Base-by-base conservation (phyloP, 2,329 filamentous ascomycete genomes). In the Lachnellula occidentalis region DNA sequence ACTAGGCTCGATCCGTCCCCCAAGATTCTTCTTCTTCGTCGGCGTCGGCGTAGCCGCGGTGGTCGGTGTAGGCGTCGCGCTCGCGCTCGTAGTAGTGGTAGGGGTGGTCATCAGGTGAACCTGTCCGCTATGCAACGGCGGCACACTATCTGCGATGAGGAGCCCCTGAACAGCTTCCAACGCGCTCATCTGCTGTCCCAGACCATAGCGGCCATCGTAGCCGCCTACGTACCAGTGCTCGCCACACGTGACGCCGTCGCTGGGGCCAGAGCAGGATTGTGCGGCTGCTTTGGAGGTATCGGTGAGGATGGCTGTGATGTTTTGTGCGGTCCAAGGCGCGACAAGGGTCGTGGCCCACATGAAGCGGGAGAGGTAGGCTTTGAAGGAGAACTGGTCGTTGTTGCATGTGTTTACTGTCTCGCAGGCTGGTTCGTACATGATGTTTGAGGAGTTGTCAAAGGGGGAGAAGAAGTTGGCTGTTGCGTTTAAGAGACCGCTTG, bases 401-500 rank as follows among this genome's bases (percentile, higher is more conserved):
- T 82, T 79, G 70, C 86, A 90, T 0, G 66, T 74, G 50, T 72
- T 70, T 55, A 73, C 70, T 4, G 69, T 71, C 68, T 89, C 86
- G 72, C 86, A 89, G n/a, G 81, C 80, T 45, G 75, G 74, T 69
- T 89, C 85, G 64, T 75, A 82, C 79, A 88, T 82, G 69, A 87
- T 71, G 64, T 81, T 73, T 21, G 80, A 79, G 5, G 76, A 71
- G 61, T 81, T 79, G 15, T 73, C 65, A 46, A 72, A 75, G 4
- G 77, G 75, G 46, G 68, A 70, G 72, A 86, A 83, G 69, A 81
- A 86, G 66, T 70, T 72, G 24, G 65, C 60, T 3, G 78, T 71
- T 22, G 78, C 79, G 22, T 74, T 69, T 19, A 87, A 69, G 22
- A 87, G 74, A 21, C 74, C 72, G 48, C 73, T 64, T 1, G 80